These are phyloP conservation scores for Citrullus mucosospermus DNA, from an alignment of 306 rosid species.

Conservation along the genomic window DNA sequence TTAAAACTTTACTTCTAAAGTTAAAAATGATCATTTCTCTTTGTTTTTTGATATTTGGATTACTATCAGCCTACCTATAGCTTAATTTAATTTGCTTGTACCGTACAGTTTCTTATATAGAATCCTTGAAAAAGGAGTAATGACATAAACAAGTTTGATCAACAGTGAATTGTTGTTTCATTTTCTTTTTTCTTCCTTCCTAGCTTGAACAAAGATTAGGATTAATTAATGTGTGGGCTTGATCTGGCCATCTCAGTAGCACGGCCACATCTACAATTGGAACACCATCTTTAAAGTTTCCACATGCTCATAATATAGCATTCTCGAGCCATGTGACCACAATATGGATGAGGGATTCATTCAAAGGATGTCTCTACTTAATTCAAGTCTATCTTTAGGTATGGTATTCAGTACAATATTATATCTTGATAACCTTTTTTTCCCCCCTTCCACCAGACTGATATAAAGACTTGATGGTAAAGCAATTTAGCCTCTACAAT, in stretches of 20 bases:
- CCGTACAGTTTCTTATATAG: background rate
- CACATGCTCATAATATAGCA: background rate
- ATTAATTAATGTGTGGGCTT: background rate
- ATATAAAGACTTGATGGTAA: background rate
- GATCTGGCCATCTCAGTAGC: background rate
- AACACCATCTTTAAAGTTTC: background rate
- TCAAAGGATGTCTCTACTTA: background rate
- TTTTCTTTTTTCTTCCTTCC: background rate
- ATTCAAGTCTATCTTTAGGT: background rate
- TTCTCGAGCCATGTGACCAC: background rate
- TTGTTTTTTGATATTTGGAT: conserved; percentile 16
- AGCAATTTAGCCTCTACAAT: background rate
- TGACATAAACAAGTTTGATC: background rate
- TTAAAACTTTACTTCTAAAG: background rate
- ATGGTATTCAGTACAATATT: background rate
- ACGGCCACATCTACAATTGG: background rate
- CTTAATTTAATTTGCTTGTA: background rate
- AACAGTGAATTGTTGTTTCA: background rate
- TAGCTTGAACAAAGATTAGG: background rate
- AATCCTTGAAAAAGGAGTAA: background rate
- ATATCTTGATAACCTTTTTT: background rate
- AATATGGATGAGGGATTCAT: background rate
- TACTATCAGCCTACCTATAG: conserved; percentile 15
- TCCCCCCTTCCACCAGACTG: background rate
- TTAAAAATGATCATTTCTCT: background rate